These are phyloP conservation scores for Pichia nanzhaoensis DNA, from an alignment of 805 yeast species.

Conservation along the genomic window DNA sequence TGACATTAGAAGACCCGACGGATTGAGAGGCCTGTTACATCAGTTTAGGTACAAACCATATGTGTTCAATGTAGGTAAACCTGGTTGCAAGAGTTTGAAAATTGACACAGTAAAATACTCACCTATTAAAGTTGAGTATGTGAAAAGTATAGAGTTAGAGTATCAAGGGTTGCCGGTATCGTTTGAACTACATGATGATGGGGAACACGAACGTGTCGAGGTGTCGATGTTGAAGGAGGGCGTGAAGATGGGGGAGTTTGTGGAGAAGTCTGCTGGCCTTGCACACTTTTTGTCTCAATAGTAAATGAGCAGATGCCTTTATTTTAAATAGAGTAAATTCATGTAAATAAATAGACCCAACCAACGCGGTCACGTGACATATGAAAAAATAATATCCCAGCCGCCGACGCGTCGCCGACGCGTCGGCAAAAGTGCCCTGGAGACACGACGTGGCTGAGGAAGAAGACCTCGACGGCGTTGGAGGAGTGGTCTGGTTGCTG, in stretches of 20 bases:
- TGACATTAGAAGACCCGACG: constrained; percentile 15
- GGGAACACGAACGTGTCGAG: constrained; percentile 20
- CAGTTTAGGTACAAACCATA: constrained; percentile 11
- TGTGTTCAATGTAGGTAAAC: constrained; percentile 2
- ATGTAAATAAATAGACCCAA: too few relatives aligned
- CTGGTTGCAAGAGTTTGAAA: not conserved
- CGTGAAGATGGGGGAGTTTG: constrained; percentile 8
- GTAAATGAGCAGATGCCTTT: too few relatives aligned
- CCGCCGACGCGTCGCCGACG: too few relatives aligned
- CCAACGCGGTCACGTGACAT: too few relatives aligned
- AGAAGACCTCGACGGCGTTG: too few relatives aligned
- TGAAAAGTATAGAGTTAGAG: constrained; percentile 26
- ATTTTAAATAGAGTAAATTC: too few relatives aligned
- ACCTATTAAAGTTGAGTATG: constrained; percentile 17
- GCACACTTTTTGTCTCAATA: not conserved
- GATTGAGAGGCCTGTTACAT: constrained; percentile 4
- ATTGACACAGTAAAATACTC: constrained; percentile 6
- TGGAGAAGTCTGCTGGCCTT: constrained; percentile 6
- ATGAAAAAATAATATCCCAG: too few relatives aligned
- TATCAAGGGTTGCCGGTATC: constrained; percentile 21
- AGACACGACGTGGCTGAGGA: too few relatives aligned
- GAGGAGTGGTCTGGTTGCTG: too few relatives aligned
- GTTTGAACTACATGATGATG: constrained; percentile 25
- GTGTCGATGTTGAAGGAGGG: constrained; percentile 21
- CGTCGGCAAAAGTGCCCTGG: too few relatives aligned